Percentiles rank a stretch among this genome's conserved stretches.
These are phyloP conservation scores for Neospermospora avenae DNA, from an alignment of 2,329 filamentous ascomycete genomes.

Conservation along the genomic window DNA sequence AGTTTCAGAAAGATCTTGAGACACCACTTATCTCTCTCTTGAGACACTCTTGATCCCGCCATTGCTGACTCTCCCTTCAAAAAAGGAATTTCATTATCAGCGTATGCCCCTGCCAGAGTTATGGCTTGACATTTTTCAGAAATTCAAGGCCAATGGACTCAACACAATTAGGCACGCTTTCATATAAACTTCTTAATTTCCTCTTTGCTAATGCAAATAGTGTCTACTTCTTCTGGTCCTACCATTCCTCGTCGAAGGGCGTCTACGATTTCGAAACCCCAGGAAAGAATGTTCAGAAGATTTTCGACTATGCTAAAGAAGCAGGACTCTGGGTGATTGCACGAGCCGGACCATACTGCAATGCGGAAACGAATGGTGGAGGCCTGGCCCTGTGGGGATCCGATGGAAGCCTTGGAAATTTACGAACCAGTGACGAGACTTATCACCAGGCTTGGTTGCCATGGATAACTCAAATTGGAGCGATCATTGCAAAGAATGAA, in stretches of 20 bases:
- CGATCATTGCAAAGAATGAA: conserved; percentile 47
- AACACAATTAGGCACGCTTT: conserved; percentile 44
- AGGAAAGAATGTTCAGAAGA: conserved; percentile 47
- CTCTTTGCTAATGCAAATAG: conserved; percentile 20
- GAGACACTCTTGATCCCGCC: no score
- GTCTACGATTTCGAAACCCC: conserved; percentile 49
- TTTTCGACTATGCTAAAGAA: conserved; percentile 49
- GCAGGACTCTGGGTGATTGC: conserved; percentile 50
- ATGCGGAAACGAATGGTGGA: conserved; percentile 49
- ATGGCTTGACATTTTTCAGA: conserved; percentile 53
- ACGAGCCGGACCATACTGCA: conserved; percentile 49
- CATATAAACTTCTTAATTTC: background rate
- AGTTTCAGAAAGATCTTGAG: no score
- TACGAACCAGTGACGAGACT: conserved; percentile 42
- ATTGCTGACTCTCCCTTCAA: no score
- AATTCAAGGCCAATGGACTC: conserved; percentile 50
- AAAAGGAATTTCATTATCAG: conserved; percentile 52
- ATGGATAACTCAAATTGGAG: conserved; percentile 45
- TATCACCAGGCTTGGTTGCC: conserved; percentile 46
- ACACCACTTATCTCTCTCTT: no score
- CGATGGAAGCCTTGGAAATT: conserved; percentile 44
- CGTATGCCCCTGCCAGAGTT: conserved; percentile 51
- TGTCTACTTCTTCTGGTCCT: conserved; percentile 50
- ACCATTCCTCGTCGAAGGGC: conserved; percentile 43
- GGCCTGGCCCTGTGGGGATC: conserved; percentile 45